Conservation (phyloP, 2,329 filamentous ascomycete genomes). For the Aspergillus pseudonomiae region DNA sequence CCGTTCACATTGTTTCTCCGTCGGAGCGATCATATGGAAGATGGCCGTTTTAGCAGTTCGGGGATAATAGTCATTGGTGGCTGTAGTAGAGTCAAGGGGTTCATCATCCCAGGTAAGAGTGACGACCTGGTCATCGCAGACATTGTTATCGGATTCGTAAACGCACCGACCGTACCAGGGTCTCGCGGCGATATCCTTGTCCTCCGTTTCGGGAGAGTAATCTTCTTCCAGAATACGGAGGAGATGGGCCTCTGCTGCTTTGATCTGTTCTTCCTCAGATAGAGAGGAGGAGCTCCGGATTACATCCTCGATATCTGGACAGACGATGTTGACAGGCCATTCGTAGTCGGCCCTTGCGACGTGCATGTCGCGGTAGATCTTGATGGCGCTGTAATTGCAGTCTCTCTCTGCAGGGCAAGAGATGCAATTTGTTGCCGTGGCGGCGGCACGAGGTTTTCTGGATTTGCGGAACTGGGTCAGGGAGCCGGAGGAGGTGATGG, state of each 20-base stretch:
- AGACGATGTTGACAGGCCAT: conserved; percentile 89
- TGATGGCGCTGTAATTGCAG: conserved; percentile 84
- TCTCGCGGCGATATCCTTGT: conserved; percentile 53
- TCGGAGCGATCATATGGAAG: conserved; percentile 94
- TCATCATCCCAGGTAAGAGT: conserved; percentile 80
- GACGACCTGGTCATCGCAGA: conserved; percentile 90
- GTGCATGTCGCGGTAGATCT: conserved; percentile 74
- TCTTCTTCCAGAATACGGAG: conserved; percentile 55
- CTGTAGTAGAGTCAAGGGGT: not conserved
- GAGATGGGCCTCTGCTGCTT: conserved; percentile 54
- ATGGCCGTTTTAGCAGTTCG: conserved; percentile 79
- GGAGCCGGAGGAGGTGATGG: conserved; percentile 74
- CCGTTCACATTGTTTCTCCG: conserved; percentile 81
- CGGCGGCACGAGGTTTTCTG: conserved; percentile 76
- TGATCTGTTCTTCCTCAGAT: not conserved
- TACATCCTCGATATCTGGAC: conserved; percentile 86
- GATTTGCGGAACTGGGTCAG: conserved; percentile 76
- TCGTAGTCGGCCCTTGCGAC: conserved; percentile 67
- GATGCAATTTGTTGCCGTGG: conserved; percentile 81
- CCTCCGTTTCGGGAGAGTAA: conserved; percentile 58
- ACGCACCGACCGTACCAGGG: conserved; percentile 93
- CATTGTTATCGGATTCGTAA: conserved; percentile 89
- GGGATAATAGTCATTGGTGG: conserved; percentile 19
- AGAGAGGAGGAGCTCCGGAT: conserved; percentile 33
- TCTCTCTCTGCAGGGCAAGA: conserved; percentile 72